Conservation (phyloP, 441 rosid species). For the Bruguiera hainesii region DNA sequence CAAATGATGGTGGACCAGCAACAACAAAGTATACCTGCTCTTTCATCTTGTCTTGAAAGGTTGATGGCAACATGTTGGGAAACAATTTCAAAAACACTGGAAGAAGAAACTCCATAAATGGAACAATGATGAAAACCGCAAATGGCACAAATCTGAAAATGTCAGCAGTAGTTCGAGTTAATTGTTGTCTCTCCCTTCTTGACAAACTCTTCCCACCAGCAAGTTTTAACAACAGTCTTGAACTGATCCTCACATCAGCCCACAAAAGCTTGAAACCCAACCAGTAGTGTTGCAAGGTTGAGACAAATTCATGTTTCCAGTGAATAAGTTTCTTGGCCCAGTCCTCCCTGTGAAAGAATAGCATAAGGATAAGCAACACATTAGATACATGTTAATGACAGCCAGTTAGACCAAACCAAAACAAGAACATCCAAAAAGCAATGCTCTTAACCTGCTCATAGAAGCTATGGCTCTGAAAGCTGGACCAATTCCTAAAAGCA, state of each 20-base stretch:
- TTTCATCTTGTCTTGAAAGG: slow-evolving; percentile 98
- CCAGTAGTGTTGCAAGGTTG: slow-evolving; percentile 76
- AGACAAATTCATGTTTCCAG: slow-evolving; percentile 39
- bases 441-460: slow-evolving; percentile 78
- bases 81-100: slow-evolving; percentile 81
- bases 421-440: slow-evolving; percentile 10
- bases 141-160: slow-evolving; percentile 79
- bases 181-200: slow-evolving; percentile 86
- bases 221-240: slow-evolving; percentile 59
- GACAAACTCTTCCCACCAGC: slow-evolving; percentile 69
- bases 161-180: slow-evolving; percentile 83
- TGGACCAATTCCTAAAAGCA: slow-evolving; percentile 85
- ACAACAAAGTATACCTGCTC: slow-evolving; percentile 85
- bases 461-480: slow-evolving; percentile 89
- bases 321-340: slow-evolving; percentile 29
- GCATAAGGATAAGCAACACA: not conserved
- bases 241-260: slow-evolving; percentile 90
- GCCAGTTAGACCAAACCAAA: slow-evolving; percentile 12
- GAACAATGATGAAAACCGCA: slow-evolving; percentile 74
- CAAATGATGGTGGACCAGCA: not conserved
- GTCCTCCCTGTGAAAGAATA: slow-evolving; percentile 29
- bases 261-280: slow-evolving; percentile 84
- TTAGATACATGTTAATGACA: slow-evolving; percentile 2
- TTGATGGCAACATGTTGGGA: slow-evolving; percentile 97
- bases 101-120: slow-evolving; percentile 88